phyloP scores from a whole-genome alignment of 352 stramenopile species.

The Pythium folliculosum region DNA sequence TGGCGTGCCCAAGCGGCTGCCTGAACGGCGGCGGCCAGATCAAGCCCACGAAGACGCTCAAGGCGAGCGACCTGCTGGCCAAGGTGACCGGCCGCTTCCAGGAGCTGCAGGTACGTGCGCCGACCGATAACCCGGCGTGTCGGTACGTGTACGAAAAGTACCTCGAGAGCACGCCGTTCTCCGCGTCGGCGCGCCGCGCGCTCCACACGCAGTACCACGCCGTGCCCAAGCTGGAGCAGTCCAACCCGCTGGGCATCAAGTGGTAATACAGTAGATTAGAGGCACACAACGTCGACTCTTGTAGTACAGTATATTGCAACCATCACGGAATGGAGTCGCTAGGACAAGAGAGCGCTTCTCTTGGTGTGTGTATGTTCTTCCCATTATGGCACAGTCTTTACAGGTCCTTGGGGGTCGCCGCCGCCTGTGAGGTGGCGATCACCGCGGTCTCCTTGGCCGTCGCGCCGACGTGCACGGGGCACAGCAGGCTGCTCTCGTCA shows the following conservation, averaged over 20 bases:
- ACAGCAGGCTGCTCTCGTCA: constrained; percentile 76
- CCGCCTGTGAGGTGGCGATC: constrained; percentile 56
- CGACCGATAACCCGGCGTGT: constrained; percentile 70
- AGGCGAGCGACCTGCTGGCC: constrained; percentile 55
- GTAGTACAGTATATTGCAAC: constrained; percentile 27
- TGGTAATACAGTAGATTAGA: constrained; percentile 54
- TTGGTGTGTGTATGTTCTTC: neutral
- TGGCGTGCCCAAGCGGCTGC: constrained; percentile 98
- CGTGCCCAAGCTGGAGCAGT: constrained; percentile 83
- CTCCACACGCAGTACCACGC: constrained; percentile 85
- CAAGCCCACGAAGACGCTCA: constrained; percentile 62
- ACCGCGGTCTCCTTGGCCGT: constrained; percentile 68
- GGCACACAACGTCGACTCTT: neutral
- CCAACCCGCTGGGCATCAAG: constrained; percentile 87
- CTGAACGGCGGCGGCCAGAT: constrained; percentile 97
- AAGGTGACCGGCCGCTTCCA: constrained; percentile 74
- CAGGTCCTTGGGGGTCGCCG: constrained; percentile 40
- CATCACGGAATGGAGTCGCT: neutral
- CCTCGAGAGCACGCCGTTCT: constrained; percentile 74
- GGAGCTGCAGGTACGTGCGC: constrained; percentile 55
- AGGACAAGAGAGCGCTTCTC: constrained; percentile 27
- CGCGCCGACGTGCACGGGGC: constrained; percentile 72
- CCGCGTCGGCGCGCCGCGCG: constrained; percentile 50
- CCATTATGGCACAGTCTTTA: constrained; percentile 11
- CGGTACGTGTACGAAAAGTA: constrained; percentile 86